Conservation (phyloP, 495 filamentous ascomycete species). For the Evernia prunastri region DNA sequence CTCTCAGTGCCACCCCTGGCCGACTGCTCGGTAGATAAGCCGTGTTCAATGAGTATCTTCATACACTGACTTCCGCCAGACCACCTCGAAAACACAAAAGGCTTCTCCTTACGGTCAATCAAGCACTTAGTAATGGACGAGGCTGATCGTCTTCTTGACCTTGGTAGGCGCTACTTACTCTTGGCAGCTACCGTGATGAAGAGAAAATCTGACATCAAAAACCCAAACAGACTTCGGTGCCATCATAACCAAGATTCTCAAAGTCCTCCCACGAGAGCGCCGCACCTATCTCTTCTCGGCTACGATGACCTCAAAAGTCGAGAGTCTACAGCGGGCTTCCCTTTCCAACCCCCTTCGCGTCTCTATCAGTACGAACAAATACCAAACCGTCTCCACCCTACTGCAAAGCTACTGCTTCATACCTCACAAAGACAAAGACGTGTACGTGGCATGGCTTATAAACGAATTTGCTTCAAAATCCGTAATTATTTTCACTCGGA, state of each 20-base stretch:
- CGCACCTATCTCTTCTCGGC: conserved; percentile 89
- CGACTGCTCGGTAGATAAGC: conserved; percentile 54
- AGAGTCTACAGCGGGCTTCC: conserved; percentile 81
- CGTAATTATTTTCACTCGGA: conserved; percentile 86
- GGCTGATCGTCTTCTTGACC: conserved; percentile 83
- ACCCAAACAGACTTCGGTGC: conserved; percentile 67
- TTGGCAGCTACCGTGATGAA: background rate
- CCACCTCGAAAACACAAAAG: conserved; percentile 94
- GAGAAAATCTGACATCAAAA: background rate
- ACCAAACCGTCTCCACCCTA: conserved; percentile 82
- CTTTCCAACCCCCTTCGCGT: conserved; percentile 73
- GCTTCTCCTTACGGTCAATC: conserved; percentile 71
- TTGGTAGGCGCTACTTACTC: conserved; percentile 31
- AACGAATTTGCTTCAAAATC: conserved; percentile 80
- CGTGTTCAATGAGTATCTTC: background rate
- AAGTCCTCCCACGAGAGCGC: conserved; percentile 74
- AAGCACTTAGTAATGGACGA: conserved; percentile 94
- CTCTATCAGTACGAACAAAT: conserved; percentile 66
- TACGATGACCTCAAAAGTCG: conserved; percentile 88
- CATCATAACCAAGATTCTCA: conserved; percentile 85
- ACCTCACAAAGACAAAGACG: conserved; percentile 84
- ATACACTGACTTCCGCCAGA: conserved; percentile 30
- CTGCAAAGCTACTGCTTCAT: conserved; percentile 78
- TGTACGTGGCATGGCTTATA: conserved; percentile 78
- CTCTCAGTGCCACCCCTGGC: conserved; percentile 65